These are phyloP conservation scores for Ceratobasidium sp. DNA, from an alignment of 1,284 basidiomycete genomes.

Conservation along the genomic window DNA sequence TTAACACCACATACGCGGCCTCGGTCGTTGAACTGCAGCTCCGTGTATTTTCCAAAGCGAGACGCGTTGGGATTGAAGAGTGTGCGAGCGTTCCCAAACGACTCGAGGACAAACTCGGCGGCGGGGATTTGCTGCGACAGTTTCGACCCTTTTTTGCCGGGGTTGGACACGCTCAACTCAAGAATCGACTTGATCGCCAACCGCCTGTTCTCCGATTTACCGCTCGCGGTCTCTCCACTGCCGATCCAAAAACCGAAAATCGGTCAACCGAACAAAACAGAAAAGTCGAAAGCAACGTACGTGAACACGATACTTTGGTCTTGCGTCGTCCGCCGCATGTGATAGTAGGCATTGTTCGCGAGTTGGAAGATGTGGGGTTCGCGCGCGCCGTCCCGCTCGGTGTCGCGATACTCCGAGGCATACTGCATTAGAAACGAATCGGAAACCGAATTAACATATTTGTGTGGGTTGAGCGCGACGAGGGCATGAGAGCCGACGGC, in stretches of 20 bases:
- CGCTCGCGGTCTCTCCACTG: constrained; percentile 93
- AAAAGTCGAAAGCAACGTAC: constrained; percentile 64
- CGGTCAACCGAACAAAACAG: background rate
- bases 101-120: constrained; percentile 94
- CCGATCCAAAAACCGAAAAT: constrained; percentile 24
- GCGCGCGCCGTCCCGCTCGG: constrained; percentile 66
- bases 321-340: constrained; percentile 94
- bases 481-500: constrained; percentile 76
- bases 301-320: constrained; percentile 91
- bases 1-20: constrained; percentile 92
- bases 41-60: constrained; percentile 92
- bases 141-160: constrained; percentile 95
- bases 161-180: constrained; percentile 87
- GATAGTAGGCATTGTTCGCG: constrained; percentile 93
- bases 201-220: constrained; percentile 92
- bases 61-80: constrained; percentile 93
- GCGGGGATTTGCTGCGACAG: constrained; percentile 88
- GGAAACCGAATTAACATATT: constrained; percentile 82
- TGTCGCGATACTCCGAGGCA: constrained; percentile 79
- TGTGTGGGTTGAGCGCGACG: constrained; percentile 91
- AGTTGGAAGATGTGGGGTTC: constrained; percentile 91
- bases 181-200: constrained; percentile 91
- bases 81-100: constrained; percentile 91
- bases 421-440: constrained; percentile 88
- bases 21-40: constrained; percentile 92